These are phyloP conservation scores for Aspergillus novofumigatus DNA, from an alignment of 2,329 filamentous ascomycete genomes.

Conservation along the genomic window DNA sequence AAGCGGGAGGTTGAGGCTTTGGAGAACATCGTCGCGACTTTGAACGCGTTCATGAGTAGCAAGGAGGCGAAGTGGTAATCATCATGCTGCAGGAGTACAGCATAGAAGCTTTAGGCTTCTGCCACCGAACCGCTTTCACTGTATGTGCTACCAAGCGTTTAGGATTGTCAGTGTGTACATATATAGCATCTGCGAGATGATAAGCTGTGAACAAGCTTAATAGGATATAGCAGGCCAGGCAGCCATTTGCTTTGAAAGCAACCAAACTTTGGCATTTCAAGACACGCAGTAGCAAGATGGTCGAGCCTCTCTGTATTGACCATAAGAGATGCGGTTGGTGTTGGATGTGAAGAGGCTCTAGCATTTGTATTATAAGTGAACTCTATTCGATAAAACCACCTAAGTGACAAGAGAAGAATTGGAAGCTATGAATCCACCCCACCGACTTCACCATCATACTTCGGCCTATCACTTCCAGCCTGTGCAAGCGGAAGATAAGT, in stretches of 20 bases:
- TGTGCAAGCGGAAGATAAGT: background rate
- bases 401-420: background rate
- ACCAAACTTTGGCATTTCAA: background rate
- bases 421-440: background rate
- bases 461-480: background rate
- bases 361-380: background rate
- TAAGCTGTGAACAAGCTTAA: background rate
- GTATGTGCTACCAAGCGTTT: background rate
- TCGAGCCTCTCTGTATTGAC: background rate
- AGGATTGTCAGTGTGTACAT: background rate
- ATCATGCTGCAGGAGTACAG: background rate
- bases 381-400: background rate
- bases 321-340: background rate
- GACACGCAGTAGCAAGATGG: background rate
- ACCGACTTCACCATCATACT: background rate
- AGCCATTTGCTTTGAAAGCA: background rate
- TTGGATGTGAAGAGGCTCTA: background rate
- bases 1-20: conserved; percentile 70
- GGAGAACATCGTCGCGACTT: conserved; percentile 71
- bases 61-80: conserved; percentile 49
- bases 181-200: background rate
- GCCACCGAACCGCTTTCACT: background rate
- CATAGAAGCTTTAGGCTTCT: background rate
- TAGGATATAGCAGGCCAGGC: background rate
- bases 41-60: conserved; percentile 60